phyloP scores from a whole-genome alignment of 2,329 filamentous ascomycete genomes.

The Colletotrichum sp. region DNA sequence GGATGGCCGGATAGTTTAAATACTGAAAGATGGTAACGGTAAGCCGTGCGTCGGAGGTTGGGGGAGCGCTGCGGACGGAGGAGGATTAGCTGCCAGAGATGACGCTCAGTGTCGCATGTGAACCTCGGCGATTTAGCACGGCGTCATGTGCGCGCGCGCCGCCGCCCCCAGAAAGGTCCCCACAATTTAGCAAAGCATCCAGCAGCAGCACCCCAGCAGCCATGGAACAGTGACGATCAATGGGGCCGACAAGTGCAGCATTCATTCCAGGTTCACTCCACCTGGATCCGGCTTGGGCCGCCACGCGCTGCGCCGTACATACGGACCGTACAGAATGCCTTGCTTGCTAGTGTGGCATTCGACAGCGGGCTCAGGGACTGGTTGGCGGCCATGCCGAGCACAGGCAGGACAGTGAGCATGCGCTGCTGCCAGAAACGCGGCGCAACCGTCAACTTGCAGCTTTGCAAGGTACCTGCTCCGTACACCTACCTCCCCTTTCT shows the following conservation, averaged over 20 bases:
- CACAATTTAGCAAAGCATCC: background rate
- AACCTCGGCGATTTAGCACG: conserved; percentile 22
- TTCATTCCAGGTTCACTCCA: background rate
- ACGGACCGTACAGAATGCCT: background rate
- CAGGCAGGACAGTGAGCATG: background rate
- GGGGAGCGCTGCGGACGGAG: conserved; percentile 2
- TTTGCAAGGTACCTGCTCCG: background rate
- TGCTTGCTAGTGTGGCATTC: background rate
- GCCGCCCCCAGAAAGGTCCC: background rate
- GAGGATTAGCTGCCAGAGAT: conserved; percentile 5
- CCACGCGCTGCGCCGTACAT: background rate
- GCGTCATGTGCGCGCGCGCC: conserved; percentile 15
- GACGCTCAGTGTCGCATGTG: conserved; percentile 23
- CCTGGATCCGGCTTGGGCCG: background rate
- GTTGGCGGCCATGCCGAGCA: background rate
- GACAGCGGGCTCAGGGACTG: background rate
- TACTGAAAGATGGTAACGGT: conserved; percentile 12
- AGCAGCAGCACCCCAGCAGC: background rate
- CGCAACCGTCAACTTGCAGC: background rate
- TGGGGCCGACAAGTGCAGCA: background rate
- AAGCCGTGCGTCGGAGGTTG: conserved; percentile 13
- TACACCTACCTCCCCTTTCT: background rate
- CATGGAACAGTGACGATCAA: background rate
- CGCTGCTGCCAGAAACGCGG: background rate
- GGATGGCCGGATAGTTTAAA: conserved; percentile 14